phyloP scores from a whole-genome alignment of 23 red algal genomes.

The Gracilaria domingensis region DNA sequence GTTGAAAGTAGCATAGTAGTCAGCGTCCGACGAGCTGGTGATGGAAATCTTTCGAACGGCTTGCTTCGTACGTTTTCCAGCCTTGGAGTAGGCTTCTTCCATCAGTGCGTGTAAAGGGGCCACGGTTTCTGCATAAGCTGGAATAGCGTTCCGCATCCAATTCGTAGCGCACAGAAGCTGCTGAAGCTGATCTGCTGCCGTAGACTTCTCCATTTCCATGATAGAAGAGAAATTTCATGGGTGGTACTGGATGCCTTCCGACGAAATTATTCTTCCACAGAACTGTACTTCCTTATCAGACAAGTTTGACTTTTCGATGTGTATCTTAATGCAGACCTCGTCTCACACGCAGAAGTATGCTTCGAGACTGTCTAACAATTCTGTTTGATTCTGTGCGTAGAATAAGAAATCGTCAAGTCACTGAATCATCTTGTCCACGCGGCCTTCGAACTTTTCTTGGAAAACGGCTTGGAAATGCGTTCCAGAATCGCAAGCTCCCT shows the following conservation, averaged over 20 bases:
- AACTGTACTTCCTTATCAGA: slow-evolving; percentile 15
- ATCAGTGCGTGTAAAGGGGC: slow-evolving; percentile 34
- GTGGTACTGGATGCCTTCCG: slow-evolving; percentile 17
- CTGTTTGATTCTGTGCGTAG: neutral
- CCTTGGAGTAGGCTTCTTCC: neutral
- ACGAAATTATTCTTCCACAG: slow-evolving; percentile 22
- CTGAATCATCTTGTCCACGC: slow-evolving; percentile 30
- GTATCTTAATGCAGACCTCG: slow-evolving; percentile 12
- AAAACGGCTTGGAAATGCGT: slow-evolving; percentile 50
- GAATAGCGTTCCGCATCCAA: slow-evolving; percentile 46
- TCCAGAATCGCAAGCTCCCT: slow-evolving; percentile 26
- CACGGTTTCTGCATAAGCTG: neutral
- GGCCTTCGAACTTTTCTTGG: slow-evolving; percentile 26
- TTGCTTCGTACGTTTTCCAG: slow-evolving; percentile 32
- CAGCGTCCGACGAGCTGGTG: neutral
- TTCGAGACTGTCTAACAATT: slow-evolving; percentile 1
- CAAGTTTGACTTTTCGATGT: slow-evolving; percentile 16
- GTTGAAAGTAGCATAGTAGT: slow-evolving; percentile 6
- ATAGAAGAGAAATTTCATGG: slow-evolving; percentile 34
- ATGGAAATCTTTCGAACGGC: neutral
- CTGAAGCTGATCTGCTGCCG: slow-evolving; percentile 1
- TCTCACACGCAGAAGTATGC: neutral
- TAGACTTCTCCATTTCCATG: slow-evolving; percentile 9
- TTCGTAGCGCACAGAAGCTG: slow-evolving; percentile 51
- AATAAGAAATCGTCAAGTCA: slow-evolving; percentile 44